Percentiles rank a stretch among this genome's conserved stretches.
phyloP scores from a whole-genome alignment of 2,329 filamentous ascomycete species.

The Pochonia chlamydosporia region DNA sequence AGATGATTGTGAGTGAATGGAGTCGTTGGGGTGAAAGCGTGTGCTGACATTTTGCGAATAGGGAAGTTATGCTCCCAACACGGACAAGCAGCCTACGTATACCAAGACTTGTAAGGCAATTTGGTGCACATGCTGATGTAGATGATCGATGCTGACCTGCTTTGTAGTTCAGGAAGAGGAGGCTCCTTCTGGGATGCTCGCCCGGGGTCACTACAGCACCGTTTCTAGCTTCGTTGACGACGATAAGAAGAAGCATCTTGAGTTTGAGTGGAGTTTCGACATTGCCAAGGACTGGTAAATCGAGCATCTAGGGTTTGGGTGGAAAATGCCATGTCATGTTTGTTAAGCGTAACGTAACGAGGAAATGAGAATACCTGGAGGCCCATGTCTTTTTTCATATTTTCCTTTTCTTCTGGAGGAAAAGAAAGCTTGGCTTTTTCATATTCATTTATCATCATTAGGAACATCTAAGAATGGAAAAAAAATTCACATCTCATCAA shows the following conservation, averaged over 20 bases:
- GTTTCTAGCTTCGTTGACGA: constrained; percentile 91
- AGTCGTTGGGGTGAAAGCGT: not conserved
- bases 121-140: not conserved
- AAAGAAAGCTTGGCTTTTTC: constrained; percentile 1
- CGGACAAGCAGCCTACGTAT: constrained; percentile 77
- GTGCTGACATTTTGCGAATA: constrained; percentile 26
- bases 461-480: too few species aligned
- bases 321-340: constrained; percentile 4
- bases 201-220: constrained; percentile 84
- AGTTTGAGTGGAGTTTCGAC: constrained; percentile 95
- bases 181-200: constrained; percentile 85
- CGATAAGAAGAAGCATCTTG: constrained; percentile 82
- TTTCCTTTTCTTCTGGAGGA: not conserved
- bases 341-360: constrained; percentile 15
- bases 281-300: constrained; percentile 91
- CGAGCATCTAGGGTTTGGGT: constrained; percentile 6
- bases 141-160: not conserved
- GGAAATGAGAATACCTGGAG: constrained; percentile 12
- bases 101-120: constrained; percentile 92
- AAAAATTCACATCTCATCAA: not conserved
- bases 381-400: not conserved
- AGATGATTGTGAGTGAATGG: constrained; percentile 75
- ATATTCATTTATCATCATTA: not conserved
- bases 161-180: constrained; percentile 78
- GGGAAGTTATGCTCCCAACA: constrained; percentile 93